These are phyloP conservation scores for Dictyostelium citrinum DNA, from an alignment of 78 protist species.

Conservation along the genomic window DNA sequence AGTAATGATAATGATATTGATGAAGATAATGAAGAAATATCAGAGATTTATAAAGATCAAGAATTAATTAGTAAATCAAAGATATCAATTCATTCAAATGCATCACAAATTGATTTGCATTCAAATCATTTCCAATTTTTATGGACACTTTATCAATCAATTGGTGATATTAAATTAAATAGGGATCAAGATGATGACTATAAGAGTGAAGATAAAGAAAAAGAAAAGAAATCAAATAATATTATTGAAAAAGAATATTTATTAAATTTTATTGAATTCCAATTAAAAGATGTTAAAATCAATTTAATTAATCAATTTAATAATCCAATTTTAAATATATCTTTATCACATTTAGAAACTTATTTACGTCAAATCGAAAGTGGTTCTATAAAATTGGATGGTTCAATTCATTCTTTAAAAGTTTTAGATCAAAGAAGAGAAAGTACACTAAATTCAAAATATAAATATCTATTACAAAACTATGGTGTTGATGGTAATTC, in stretches of 20 bases:
- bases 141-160: not conserved
- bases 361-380: not conserved
- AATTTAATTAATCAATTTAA: not conserved
- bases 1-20: not conserved
- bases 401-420: not conserved
- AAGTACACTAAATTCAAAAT: not conserved
- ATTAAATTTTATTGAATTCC: conserved; percentile 1
- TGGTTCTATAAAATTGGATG: not conserved
- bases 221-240: not conserved
- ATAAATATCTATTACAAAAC: not conserved
- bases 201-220: not conserved
- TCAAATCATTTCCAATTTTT: conserved; percentile 4
- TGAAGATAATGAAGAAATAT: not conserved
- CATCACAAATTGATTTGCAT: conserved; percentile 2
- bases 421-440: not conserved
- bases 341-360: not conserved
- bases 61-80: not conserved
- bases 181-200: not conserved
- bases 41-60: not conserved
- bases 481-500: conserved; percentile 1
- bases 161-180: not conserved
- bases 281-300: not conserved
- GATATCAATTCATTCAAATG: not conserved
- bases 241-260: not conserved
- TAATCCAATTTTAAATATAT: not conserved